Base-by-base conservation (phyloP, 129 eudicot genomes). In the Helichrysum umbraculigerum region DNA sequence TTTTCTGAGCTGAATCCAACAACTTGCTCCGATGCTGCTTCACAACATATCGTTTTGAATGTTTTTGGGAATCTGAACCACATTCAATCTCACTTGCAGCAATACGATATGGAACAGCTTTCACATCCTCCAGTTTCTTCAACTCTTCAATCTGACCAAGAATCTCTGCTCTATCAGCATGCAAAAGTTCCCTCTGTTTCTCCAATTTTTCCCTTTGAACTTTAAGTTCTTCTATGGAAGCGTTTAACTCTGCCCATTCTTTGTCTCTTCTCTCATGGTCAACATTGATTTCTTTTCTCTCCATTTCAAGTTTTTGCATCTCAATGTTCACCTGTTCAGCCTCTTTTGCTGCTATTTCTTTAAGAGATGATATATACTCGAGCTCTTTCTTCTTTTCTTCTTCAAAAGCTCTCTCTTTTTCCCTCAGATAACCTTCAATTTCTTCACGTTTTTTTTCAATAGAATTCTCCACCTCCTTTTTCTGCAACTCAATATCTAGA, bases 381-480 rank as follows among this genome's bases (percentile, higher is more conserved):
- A 94, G 83, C 41, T 94, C 99, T 79, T 86, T 94, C 78, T 85
- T 89, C 80, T 88, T 94, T 57, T 91, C 87, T 81, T 91, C 97
- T 81, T 91, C 97, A 33, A 89, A 87, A 11, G 85, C 85, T 63
- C 57, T 86, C 83, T 86, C 94, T 77, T 74, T 89, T 69, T 91
- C 99, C n/a, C 19, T 41, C 3, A 91, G 79, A 76, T 87, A 78
- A 67, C 74, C 86, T 83, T 94, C 99, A 32, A 94, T 86, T 68
- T 94, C 99, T 80, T 91, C 99, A 51, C 92, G 99, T 70, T 94
- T 87, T 81, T 89, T 94, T 14, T 85, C 92, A 29, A 89, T 64
- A 60, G 87, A 66, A 65, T 89, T 81, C 73, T 94, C 96, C 61
- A 91, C 72, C 80, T 89, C 99, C 80, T 78, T 86, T 59, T 80